A percentile compares a stretch with the other conserved stretches of the same genome.
These are phyloP conservation scores for Rosa hybrid DNA, from an alignment of 331 rosid species.

Conservation along the genomic window DNA sequence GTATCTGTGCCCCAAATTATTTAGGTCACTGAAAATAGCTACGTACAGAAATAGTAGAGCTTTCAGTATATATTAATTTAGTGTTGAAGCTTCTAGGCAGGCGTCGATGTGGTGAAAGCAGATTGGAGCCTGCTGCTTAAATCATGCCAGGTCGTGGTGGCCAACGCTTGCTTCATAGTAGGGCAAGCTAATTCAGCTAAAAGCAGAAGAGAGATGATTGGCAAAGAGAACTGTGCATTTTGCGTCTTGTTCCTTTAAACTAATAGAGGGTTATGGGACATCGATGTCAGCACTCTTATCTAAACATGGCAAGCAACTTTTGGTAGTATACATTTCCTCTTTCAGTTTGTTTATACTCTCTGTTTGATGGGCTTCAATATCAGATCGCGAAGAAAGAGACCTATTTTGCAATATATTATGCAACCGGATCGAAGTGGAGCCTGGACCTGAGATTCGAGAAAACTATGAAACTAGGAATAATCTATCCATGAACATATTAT, in stretches of 20 bases:
- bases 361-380: background rate
- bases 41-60: background rate
- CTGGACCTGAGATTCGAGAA: background rate
- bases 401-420: background rate
- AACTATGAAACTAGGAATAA: background rate
- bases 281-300: constrained; percentile 5
- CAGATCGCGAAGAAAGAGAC: background rate
- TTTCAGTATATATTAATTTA: background rate
- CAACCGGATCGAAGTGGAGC: background rate
- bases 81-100: background rate
- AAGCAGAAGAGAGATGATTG: background rate
- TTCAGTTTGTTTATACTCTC: background rate
- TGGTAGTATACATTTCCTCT: background rate
- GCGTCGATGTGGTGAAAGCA: constrained; percentile 4
- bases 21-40: background rate
- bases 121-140: constrained; percentile 15
- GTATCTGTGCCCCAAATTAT: constrained; percentile 4
- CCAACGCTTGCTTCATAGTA: background rate
- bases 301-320: constrained; percentile 6
- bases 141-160: background rate
- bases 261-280: background rate
- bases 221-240: background rate
- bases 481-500: background rate
- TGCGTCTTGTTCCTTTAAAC: constrained; percentile 2
- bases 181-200: background rate